Conservation (phyloP, 257 asterid genomes). For the Capsicum rhomboideum region DNA sequence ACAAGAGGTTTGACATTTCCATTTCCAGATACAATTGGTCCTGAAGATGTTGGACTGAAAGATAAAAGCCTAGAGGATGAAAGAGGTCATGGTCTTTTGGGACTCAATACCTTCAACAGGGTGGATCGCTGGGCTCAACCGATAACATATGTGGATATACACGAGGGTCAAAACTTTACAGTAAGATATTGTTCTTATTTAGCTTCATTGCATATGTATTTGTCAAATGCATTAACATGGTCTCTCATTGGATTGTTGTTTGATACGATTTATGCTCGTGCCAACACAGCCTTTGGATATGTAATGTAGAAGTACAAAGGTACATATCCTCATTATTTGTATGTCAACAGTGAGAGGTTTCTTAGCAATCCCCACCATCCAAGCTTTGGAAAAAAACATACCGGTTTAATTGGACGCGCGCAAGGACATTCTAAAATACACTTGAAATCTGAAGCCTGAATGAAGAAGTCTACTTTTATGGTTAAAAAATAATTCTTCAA, state of each 20-base stretch:
- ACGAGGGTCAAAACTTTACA: conserved; percentile 65
- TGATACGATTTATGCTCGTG: background rate
- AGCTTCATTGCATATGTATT: background rate
- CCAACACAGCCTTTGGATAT: background rate
- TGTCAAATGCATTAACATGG: background rate
- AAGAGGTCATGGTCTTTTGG: conserved; percentile 86
- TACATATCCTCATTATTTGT: background rate
- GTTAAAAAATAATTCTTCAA: background rate
- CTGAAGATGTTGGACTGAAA: conserved; percentile 78
- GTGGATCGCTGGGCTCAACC: conserved; percentile 90
- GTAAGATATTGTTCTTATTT: conserved; percentile 27
- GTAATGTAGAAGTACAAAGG: background rate
- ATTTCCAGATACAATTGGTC: conserved; percentile 56
- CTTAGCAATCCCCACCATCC: background rate
- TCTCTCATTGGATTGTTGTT: background rate
- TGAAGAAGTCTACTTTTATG: background rate
- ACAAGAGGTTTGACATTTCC: background rate
- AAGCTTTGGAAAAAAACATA: background rate
- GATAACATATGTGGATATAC: conserved; percentile 71
- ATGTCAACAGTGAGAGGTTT: background rate
- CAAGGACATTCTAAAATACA: background rate
- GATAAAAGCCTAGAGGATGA: conserved; percentile 62
- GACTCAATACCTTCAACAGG: conserved; percentile 55
- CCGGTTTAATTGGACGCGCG: background rate
- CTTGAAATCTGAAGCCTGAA: background rate